phyloP scores from a whole-genome alignment of 768 basidiomycete species.

The Lyophyllum decastes region DNA sequence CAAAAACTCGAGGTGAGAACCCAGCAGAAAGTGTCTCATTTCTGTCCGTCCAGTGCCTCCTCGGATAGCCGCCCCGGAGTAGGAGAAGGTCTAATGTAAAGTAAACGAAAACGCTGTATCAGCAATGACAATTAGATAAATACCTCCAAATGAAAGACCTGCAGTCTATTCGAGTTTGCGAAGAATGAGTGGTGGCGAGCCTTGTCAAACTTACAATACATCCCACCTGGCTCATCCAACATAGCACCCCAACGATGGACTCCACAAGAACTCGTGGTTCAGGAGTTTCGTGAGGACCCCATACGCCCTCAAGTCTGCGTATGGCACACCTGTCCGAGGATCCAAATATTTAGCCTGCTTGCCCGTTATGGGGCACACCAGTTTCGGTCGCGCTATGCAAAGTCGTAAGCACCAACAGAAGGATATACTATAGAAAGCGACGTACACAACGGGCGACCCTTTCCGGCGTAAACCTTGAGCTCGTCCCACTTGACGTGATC shows the following conservation, averaged over 20 bases:
- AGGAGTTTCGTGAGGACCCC: constrained; percentile 61
- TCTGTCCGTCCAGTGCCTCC: no score
- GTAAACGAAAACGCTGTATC: no score
- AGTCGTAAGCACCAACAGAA: not conserved
- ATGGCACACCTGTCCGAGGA: constrained; percentile 79
- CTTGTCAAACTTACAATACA: no score
- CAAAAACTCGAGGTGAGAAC: no score
- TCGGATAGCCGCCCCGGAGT: no score
- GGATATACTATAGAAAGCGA: constrained; percentile 4
- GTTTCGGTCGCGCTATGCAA: constrained; percentile 59
- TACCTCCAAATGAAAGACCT: no score
- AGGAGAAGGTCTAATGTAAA: no score
- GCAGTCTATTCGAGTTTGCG: no score
- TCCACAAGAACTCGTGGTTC: constrained; percentile 74
- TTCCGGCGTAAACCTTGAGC: constrained; percentile 62
- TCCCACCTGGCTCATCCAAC: constrained; percentile 21
- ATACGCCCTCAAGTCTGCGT: constrained; percentile 69
- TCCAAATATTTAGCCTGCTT: constrained; percentile 76
- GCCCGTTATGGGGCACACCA: constrained; percentile 79
- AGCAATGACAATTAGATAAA: no score
- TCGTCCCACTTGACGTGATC: constrained; percentile 82
- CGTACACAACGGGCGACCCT: constrained; percentile 66
- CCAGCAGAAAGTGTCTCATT: no score
- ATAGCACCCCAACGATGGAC: constrained; percentile 44
- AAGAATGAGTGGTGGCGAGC: no score